Base-by-base conservation (phyloP, 768 basidiomycete species). In the Suillus paluster region DNA sequence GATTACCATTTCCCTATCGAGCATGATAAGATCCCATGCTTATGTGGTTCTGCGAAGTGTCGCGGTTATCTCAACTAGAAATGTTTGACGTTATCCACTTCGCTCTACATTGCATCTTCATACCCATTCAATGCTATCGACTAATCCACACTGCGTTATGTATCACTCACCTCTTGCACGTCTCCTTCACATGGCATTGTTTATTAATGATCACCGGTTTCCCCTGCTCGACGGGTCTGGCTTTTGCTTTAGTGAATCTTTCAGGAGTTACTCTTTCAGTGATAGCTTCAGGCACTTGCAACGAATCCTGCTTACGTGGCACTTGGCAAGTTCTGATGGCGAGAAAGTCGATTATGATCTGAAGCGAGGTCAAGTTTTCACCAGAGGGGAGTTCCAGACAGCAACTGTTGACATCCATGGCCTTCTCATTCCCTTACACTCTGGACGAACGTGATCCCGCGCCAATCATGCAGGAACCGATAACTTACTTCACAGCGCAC, bases 1-100 rank as follows among this genome's bases (percentile, higher is more conserved):
- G 95, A 99, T 80, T 99, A 99, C 78, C 96, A 99, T 77, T 99
- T 99, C 81, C 97, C 97, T 48, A 91, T 97, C 73, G 97, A 99
- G 79, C 94, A 97, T 77, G 95, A 96, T 80, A 96, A 97, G 81
- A 95, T 96, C 69, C 91, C 91, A 60, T 95, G 94, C 81, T 81
- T 95, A 30, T 97, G 94, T 71, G 90, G 96, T 69, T 91, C 94
- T 69, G 81, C 83, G 66, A 92, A 91, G 78, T 98, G 96, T 79
- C 91, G 96, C 71, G 95, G 95, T 64, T 97, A 86, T 81, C 91
- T 97, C 81, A 97, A 97, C 80, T 98, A 91, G 86, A 84, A 58
- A 70, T 62, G 41, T 62, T 44, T 38, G 19, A 57, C 12, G n/a
- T 58, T 42, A 33, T 49, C 27, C 48, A 59, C 50, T 59, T 38